phyloP scores from a whole-genome alignment of 2,329 filamentous ascomycete genomes.

The Aspergillus melleus region DNA sequence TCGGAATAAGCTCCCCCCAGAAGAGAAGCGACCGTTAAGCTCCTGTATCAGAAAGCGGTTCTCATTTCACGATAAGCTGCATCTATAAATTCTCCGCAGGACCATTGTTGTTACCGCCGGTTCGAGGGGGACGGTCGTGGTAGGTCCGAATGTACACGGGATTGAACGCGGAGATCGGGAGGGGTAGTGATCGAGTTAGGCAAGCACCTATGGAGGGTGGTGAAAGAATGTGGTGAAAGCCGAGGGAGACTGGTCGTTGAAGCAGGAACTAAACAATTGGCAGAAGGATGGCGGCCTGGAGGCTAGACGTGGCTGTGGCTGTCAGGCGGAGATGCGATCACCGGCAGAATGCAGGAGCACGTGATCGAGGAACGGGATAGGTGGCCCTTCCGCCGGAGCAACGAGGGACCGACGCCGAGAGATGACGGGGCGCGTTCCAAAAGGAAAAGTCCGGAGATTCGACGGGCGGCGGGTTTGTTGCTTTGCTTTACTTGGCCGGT shows the following conservation, averaged over 20 bases:
- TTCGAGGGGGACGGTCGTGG: background rate
- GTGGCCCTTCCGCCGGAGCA: conserved; percentile 17
- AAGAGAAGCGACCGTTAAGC: conserved; percentile 20
- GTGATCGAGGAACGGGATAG: conserved; percentile 15
- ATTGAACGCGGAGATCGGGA: background rate
- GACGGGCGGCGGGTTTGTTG: no score
- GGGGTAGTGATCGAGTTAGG: no score
- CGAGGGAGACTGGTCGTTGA: background rate
- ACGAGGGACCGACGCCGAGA: conserved; percentile 9
- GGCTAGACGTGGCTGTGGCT: background rate
- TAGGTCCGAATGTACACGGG: background rate
- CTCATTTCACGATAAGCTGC: conserved; percentile 27
- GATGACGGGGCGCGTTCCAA: conserved; percentile 11
- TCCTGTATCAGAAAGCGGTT: conserved; percentile 16
- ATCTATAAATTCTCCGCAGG: conserved; percentile 14
- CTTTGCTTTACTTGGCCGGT: background rate
- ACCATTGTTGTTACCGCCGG: conserved; percentile 17
- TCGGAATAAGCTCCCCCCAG: conserved; percentile 11
- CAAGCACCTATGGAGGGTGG: background rate
- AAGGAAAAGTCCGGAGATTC: background rate
- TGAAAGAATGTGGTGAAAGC: background rate
- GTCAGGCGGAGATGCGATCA: no score
- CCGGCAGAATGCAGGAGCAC: background rate
- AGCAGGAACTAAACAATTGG: background rate
- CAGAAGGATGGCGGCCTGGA: conserved; percentile 22